Base-by-base conservation (phyloP, 306 rosid genomes). In the Quercus mongolica region DNA sequence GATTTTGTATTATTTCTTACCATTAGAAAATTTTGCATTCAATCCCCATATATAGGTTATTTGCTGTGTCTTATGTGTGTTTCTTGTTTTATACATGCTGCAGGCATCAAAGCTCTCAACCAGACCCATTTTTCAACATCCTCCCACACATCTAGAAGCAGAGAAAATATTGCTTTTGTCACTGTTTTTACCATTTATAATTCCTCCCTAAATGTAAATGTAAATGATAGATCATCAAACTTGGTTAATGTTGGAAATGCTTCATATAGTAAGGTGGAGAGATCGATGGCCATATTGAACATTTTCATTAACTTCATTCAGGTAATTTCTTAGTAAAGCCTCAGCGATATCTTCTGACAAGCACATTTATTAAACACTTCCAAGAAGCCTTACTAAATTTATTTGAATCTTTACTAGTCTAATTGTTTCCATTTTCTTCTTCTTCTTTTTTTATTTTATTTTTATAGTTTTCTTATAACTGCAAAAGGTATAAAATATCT, bases 71-170 rank as follows among this genome's bases (percentile, higher is more conserved):
- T 61, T 20, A 59, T 30, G 33, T 67, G 70, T 63, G 62, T 82
- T 85, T 80, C 69, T 41, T 23, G 54, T 49, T 30, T 73, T 82
- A 17, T 74, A 10, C 7, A 70, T 71, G 56, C 56, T 58, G 62
- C 94, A 92, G 99, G 99, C 73, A 84, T 87, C 70, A 91, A 83
- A 79, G 94, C 99, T 71, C 94, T 95, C 57, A 92, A 91, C 79
- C 82, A 69, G 80, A 91, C 91, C 80, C 85, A 78, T 44, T 74
- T 49, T 19, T 68, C 88, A 61, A 59, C 77, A 52, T 75, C 92
- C 58, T 73, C 79, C 33, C 55, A 74, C 28, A 69, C 82, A 76
- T 78, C 81, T 51, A 67, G 33, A 71, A 44, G 25, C 20, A 83
- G 81, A 74, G 88, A 86, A 55, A 75, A 64, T 75, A 56, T 95